Conservation (phyloP, 345 rosid species). For the Syzygium grande region DNA sequence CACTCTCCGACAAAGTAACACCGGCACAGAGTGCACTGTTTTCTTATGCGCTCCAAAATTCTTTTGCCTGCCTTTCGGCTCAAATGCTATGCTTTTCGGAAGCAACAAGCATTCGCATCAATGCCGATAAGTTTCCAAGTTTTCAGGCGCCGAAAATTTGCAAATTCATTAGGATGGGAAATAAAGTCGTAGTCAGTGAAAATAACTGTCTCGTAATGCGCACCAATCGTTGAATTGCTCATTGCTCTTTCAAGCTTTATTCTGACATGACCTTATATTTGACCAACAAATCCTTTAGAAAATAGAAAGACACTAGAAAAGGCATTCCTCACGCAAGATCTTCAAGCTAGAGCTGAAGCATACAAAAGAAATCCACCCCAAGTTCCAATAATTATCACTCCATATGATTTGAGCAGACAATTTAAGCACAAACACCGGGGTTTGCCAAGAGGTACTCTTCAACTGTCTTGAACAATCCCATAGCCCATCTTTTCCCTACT, state of each 20-base stretch:
- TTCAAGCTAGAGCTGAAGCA: not conserved
- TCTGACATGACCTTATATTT: not conserved
- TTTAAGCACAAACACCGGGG: conserved; percentile 2
- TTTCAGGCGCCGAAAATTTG: not conserved
- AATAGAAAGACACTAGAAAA: not conserved
- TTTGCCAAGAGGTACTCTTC: conserved; percentile 20
- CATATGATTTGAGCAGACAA: not conserved
- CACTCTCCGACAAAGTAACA: not conserved
- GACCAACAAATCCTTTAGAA: not conserved
- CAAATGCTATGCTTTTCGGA: not conserved
- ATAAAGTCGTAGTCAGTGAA: not conserved
- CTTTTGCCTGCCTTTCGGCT: not conserved
- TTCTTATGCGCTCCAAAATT: not conserved
- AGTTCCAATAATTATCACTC: not conserved
- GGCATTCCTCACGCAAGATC: not conserved
- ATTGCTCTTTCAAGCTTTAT: not conserved
- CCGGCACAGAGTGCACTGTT: not conserved
- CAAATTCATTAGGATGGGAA: not conserved
- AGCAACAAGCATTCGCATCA: not conserved
- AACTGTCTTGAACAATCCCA: conserved; percentile 12
- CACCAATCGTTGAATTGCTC: not conserved
- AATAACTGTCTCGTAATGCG: not conserved
- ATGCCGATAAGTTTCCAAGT: not conserved
- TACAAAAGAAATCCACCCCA: not conserved
- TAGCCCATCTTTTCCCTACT: conserved; percentile 2